Evolutionary conservation across 2,329 filamentous ascomycete genomes (phyloP), one percentile per base, ranked within the genome.

Genomic region (Zymoseptoria ardabiliae): DNA sequence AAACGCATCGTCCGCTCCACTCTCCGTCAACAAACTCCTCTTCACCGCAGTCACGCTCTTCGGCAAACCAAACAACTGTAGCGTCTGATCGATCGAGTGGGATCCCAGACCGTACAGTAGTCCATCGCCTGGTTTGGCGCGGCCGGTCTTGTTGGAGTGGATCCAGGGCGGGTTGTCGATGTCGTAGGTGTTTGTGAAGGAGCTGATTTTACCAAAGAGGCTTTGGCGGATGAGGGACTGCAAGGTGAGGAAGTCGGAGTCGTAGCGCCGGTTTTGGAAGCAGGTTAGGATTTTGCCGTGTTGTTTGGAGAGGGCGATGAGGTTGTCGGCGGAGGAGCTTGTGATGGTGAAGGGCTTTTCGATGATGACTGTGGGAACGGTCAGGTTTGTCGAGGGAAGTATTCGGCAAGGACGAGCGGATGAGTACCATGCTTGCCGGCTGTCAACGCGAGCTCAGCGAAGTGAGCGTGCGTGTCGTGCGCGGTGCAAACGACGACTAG

Each of bases 21-120:
- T 71, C 45, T 63, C 61, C 2, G 65, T 68, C 19, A 71, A 63
- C 49, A 72, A 61, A 8, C 67, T 66, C 2, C 71, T 63, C 8
- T 68, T 68, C 30, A 72, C 68, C 0, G 65, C 72, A 28, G 68
- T 72, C 19, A 76, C 63, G 20, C 60, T 68, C 50, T 67, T 60
- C 9, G 74, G 74, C 7, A 65, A 56, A 2, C 74, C 73, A 57
- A 75, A 76, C 2, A 76, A 66, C 3, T 70, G 53, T 17, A 76
- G 63, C 3, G 72, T 72, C 59, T 76, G 74, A 53, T 76, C 74
- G 25, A 76, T 70, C 4, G 71, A 68, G 58, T 76, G 74, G 59
- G 57, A 67, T 69, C 77, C 78, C 0, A 79, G 70, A 0, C 73
- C 77, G 61, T 76, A 79, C 0, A 75, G 65, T 70, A 78, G 75